phyloP scores from a whole-genome alignment of 176 grass and related monocot species.

The Musa acuminata region DNA sequence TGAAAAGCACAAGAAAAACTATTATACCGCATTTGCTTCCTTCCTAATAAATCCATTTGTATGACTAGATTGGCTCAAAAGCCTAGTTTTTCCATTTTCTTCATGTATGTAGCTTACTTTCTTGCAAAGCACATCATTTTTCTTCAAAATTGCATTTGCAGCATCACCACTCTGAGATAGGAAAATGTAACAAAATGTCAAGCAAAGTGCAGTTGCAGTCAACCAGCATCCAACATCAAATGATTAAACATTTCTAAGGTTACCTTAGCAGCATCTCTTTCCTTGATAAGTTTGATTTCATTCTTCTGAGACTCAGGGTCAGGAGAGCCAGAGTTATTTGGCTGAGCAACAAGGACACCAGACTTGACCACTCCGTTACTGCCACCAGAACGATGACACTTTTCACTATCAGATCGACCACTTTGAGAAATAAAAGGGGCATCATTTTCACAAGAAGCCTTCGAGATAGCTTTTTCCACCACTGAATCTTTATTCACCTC shows the following conservation, averaged over 20 bases:
- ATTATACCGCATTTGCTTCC: not conserved
- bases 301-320: not conserved
- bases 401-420: not conserved
- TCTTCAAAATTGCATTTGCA: not conserved
- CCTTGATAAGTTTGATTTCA: not conserved
- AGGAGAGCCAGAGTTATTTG: not conserved
- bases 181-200: not conserved
- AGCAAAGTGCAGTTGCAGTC: not conserved
- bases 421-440: not conserved
- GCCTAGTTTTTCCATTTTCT: not conserved
- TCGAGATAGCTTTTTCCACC: not conserved
- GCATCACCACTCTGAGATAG: conserved; percentile 1
- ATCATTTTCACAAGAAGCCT: not conserved
- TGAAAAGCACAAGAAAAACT: not conserved
- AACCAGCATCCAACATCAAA: not conserved
- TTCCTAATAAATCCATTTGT: not conserved
- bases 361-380: not conserved
- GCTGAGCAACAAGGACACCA: not conserved
- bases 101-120: not conserved
- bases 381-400: not conserved
- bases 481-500: not conserved
- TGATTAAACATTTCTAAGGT: not conserved
- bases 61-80: not conserved
- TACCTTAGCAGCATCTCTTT: conserved; percentile 4
- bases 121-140: conserved; percentile 5